phyloP scores from a whole-genome alignment of 805 yeast genomes.

The Barnettozyma salicaria region DNA sequence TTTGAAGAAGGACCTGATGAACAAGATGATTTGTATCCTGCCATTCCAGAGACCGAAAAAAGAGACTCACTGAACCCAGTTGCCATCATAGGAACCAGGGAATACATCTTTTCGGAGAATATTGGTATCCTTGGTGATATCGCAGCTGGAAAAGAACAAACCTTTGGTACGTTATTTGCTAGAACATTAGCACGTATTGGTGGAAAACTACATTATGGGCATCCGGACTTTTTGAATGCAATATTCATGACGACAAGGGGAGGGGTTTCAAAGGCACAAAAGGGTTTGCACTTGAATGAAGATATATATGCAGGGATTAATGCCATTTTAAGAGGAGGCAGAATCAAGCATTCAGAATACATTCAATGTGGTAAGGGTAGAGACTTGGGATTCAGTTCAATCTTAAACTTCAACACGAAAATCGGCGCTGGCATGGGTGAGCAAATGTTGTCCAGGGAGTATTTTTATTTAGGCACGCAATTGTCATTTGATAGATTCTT shows the following conservation, averaged over 20 bases:
- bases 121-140: slow-evolving; percentile 78
- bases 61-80: slow-evolving; percentile 41
- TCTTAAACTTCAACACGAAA: slow-evolving; percentile 74
- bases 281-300: slow-evolving; percentile 76
- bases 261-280: slow-evolving; percentile 81
- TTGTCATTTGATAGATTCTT: slow-evolving; percentile 72
- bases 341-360: slow-evolving; percentile 78
- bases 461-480: slow-evolving; percentile 71
- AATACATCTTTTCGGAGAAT: slow-evolving; percentile 77
- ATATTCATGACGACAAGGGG: slow-evolving; percentile 80
- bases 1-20: slow-evolving; percentile 48
- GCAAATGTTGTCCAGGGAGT: slow-evolving; percentile 77
- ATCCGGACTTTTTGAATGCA: slow-evolving; percentile 74
- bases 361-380: slow-evolving; percentile 85
- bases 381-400: slow-evolving; percentile 79
- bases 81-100: slow-evolving; percentile 80
- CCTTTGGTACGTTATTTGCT: slow-evolving; percentile 80
- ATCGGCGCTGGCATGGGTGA: slow-evolving; percentile 93
- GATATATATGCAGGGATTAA: slow-evolving; percentile 86
- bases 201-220: slow-evolving; percentile 81
- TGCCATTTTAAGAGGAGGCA: slow-evolving; percentile 73
- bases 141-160: slow-evolving; percentile 86
- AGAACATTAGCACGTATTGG: slow-evolving; percentile 78
- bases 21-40: slow-evolving; percentile 39
- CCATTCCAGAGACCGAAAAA: slow-evolving; percentile 30